Evolutionary conservation across 2,329 filamentous ascomycete genomes (phyloP).

Genomic region (Dactylellina leptospora): DNA sequence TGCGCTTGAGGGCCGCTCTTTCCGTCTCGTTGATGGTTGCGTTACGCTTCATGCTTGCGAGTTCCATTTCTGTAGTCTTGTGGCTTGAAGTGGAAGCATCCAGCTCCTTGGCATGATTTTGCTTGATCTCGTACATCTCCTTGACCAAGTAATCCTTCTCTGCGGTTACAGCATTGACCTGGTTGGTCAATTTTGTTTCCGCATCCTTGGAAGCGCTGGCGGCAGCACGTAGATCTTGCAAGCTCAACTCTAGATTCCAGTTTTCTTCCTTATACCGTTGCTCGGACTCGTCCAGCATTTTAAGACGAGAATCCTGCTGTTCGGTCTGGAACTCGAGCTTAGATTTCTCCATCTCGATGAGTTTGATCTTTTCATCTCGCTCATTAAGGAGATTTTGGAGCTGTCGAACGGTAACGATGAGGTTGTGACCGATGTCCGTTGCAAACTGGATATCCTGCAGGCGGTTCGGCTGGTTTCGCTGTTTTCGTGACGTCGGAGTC

Average conservation of each 20-base stretch:
- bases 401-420: slow-evolving; percentile 92
- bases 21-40: slow-evolving; percentile 81
- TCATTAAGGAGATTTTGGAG: slow-evolving; percentile 84
- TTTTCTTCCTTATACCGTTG: slow-evolving; percentile 98
- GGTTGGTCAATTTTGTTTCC: slow-evolving; percentile 81
- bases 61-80: slow-evolving; percentile 73
- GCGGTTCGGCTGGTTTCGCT: slow-evolving; percentile 86
- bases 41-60: slow-evolving; percentile 82
- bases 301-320: slow-evolving; percentile 79
- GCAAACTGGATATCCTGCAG: slow-evolving; percentile 97
- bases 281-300: slow-evolving; percentile 88
- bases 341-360: slow-evolving; percentile 76
- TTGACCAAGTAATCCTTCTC: slow-evolving; percentile 82
- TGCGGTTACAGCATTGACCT: slow-evolving; percentile 72
- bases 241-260: slow-evolving; percentile 92
- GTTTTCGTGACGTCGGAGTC: slow-evolving; percentile 58
- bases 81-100: slow-evolving; percentile 79
- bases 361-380: slow-evolving; percentile 84
- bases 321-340: slow-evolving; percentile 84
- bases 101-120: slow-evolving; percentile 82
- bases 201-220: slow-evolving; percentile 80
- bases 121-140: slow-evolving; percentile 89
- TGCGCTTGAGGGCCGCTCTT: slow-evolving; percentile 78
- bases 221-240: slow-evolving; percentile 80
- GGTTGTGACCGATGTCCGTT: slow-evolving; percentile 94